Conservation (phyloP, 164 flowering plant species). For the Aristolochia fimbriata region DNA sequence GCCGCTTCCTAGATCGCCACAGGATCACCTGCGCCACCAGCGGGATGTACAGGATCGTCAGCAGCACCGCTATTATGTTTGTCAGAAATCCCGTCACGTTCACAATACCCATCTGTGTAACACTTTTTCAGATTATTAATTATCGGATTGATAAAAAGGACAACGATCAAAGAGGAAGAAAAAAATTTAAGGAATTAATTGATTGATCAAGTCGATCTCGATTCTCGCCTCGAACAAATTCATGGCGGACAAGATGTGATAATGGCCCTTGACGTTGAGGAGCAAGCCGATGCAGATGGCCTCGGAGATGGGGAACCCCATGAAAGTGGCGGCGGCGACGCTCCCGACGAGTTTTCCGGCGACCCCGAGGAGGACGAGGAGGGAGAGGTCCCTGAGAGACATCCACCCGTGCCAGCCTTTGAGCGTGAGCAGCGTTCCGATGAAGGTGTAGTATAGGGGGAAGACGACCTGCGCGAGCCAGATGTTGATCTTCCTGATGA, state of each 20-base stretch:
- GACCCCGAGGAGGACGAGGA: constrained; percentile 14
- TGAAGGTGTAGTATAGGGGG: constrained; percentile 55
- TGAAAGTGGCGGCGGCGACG: constrained; percentile 22
- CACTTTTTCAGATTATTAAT: too few relatives aligned
- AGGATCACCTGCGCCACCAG: constrained; percentile 5
- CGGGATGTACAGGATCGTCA: constrained; percentile 12
- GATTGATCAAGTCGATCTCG: too few relatives aligned
- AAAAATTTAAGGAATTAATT: too few relatives aligned
- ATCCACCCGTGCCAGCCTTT: background rate
- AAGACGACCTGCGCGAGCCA: constrained; percentile 10
- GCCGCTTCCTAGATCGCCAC: constrained; percentile 4
- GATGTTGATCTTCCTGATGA: constrained; percentile 36
- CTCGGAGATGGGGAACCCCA: constrained; percentile 44
- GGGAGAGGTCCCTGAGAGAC: constrained; percentile 9
- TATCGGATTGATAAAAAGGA: too few relatives aligned
- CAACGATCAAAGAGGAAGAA: constrained; percentile 7
- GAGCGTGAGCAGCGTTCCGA: constrained; percentile 28
- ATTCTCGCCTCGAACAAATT: constrained; percentile 21
- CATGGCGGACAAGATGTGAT: constrained; percentile 33
- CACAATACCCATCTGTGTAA: background rate
- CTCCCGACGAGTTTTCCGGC: constrained; percentile 48
- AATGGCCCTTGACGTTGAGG: constrained; percentile 52
- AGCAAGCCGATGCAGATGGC: constrained; percentile 45
- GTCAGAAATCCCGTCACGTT: background rate
- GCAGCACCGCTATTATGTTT: constrained; percentile 8